Evolutionary conservation across 1,284 basidiomycete genomes (phyloP).

Genomic region (Abortiporus biennis): DNA sequence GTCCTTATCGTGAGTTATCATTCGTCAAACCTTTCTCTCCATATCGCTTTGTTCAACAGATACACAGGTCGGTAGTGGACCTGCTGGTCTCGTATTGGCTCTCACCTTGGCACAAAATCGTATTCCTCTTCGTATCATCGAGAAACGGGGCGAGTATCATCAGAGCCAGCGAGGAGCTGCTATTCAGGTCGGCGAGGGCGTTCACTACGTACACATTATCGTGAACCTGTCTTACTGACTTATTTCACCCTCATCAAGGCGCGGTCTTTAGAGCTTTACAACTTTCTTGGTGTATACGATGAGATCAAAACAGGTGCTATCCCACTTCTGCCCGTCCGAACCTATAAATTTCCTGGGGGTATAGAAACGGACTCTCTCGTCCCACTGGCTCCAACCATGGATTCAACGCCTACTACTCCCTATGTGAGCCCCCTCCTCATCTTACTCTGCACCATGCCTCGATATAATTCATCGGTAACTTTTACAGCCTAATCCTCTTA

Average conservation of each 20-base stretch:
- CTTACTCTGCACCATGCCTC: constrained; percentile 1
- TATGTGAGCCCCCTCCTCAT: constrained; percentile 16
- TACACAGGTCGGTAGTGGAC: constrained; percentile 3
- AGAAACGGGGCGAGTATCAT: constrained; percentile 5
- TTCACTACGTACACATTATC: no score
- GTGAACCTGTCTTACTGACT: no score
- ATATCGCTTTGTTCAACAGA: no score
- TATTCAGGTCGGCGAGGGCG: no score
- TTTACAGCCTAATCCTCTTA: constrained; percentile 4
- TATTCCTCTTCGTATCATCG: constrained; percentile 5
- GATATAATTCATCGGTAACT: background rate
- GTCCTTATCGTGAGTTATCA: no score
- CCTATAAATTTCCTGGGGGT: constrained; percentile 16
- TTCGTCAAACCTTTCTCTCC: no score
- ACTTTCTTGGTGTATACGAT: constrained; percentile 14
- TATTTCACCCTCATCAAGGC: no score
- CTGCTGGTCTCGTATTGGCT: constrained; percentile 1
- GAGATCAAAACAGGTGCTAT: constrained; percentile 7
- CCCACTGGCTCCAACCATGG: constrained; percentile 7
- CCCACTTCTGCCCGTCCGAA: constrained; percentile 3
- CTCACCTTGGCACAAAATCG: constrained; percentile 2
- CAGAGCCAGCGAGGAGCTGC: constrained; percentile 1
- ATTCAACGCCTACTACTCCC: constrained; percentile 17
- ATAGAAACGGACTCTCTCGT: constrained; percentile 10
- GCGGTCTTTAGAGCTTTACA: constrained; percentile 16